Base-by-base conservation (phyloP, 2,329 filamentous ascomycete species). In the Botrytis medusae region DNA sequence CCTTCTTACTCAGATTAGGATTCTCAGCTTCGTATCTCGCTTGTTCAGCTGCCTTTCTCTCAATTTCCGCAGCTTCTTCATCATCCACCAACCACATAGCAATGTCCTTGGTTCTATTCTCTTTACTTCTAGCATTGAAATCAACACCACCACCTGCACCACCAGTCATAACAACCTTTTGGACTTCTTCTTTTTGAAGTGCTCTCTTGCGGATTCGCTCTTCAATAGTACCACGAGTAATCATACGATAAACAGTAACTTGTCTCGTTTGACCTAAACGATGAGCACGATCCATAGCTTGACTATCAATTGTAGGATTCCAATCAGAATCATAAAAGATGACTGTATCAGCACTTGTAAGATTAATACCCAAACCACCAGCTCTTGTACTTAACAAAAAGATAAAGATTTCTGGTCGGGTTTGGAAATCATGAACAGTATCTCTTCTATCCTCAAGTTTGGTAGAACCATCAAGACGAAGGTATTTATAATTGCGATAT, bases 261-360 rank as follows among this genome's bases (percentile, higher is more conserved):
- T 99, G 96, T 77, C 90, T 90, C 2, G 95, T 98, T 83, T 99
- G 95, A 68, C 96, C 96, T 51, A 99, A 89, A 88, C 96, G 93
- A 89, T 99, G 96, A 20, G 96, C 96, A 82, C 96, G 93, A 83
- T 99, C 96, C 96, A 98, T 98, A 83, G 96, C 96, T 83, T 99
- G 96, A 71, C 93, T 97, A 82, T 99, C 96, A 80, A 98, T 98
- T 5, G 96, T 98, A 0, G 96, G 96, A 82, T 99, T 99, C 96
- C 96, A 99, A 83, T 99, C 96, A 18, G 94, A 97, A 82, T 99
- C 96, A 87, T 99, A 99, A 85, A 99, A 99, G 83, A 99, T 98
- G 84, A 99, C 96, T 0, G 96, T 99, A 82, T 99, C 96, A 32
- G 96, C 96, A 70, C 93, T 92, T 9, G 96, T 98, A 77, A 99